A percentile compares a stretch with the other conserved stretches of the same genome.
Evolutionary conservation across 257 asterid species (phyloP).

Genomic region (Nicotiana sylvestris): DNA sequence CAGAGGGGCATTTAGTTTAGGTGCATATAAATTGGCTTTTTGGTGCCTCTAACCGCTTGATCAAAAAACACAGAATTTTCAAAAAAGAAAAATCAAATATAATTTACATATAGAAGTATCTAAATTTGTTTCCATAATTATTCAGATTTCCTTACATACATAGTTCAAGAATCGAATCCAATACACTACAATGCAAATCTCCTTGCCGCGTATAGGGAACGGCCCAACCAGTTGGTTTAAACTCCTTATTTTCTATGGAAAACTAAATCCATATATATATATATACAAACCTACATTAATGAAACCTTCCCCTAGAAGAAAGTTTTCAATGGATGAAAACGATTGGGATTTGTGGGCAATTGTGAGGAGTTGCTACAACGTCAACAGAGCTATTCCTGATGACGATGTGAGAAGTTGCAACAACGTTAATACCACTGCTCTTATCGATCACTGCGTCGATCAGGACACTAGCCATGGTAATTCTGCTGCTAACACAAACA

Average conservation of each 20-base stretch:
- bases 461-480: neutral
- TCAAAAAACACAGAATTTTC: neutral
- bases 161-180: neutral
- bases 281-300: neutral
- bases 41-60: neutral
- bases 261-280: neutral
- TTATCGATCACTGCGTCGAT: neutral
- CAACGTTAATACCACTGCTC: neutral
- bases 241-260: neutral
- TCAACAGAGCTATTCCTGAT: neutral
- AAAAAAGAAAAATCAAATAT: neutral
- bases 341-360: slow-evolving; percentile 17
- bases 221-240: neutral
- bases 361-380: slow-evolving; percentile 10
- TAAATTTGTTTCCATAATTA: neutral
- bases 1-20: no score
- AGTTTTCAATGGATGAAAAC: slow-evolving; percentile 13
- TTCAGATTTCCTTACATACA: neutral
- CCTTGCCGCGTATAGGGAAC: neutral
- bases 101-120: neutral
- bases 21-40: neutral
- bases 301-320: neutral
- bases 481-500: neutral
- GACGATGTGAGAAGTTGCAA: neutral
- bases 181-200: neutral